Evolutionary conservation across 306 rosid species (phyloP).

Genomic region (Pyrus bretschneideri): DNA sequence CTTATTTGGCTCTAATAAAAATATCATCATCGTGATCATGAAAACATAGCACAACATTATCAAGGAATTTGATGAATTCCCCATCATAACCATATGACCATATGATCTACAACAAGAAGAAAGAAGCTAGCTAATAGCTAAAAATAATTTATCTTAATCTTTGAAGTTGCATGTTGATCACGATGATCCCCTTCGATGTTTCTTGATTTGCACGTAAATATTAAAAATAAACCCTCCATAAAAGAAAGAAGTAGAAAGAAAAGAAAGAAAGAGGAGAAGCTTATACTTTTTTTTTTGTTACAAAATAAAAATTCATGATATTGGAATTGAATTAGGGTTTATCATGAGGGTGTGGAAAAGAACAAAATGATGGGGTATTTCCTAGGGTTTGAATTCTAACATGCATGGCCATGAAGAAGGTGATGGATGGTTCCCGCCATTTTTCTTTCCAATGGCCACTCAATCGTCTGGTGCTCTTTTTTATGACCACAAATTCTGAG

Average conservation of each 20-base stretch:
- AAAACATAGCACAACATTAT: neutral
- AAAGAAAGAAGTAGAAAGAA: neutral
- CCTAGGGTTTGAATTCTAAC: neutral
- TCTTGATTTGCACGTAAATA: no score
- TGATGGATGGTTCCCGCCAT: neutral
- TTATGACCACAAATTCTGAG: neutral
- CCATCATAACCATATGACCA: neutral
- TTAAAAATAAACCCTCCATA: no score
- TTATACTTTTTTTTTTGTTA: neutral
- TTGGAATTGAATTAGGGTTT: neutral
- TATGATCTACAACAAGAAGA: neutral
- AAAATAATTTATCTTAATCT: neutral
- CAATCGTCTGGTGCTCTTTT: neutral
- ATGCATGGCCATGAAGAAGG: neutral
- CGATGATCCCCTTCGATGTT: neutral
- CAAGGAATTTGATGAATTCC: neutral
- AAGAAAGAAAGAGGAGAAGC: neutral
- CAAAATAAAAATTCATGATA: neutral
- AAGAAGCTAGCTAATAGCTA: neutral
- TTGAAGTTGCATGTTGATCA: neutral
- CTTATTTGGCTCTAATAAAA: conserved; percentile 1
- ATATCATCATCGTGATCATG: neutral
- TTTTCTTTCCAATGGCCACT: neutral
- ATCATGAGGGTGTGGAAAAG: neutral
- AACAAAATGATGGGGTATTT: neutral